A percentile compares a stretch with the other conserved stretches of the same genome.
Evolutionary conservation across 2,329 filamentous ascomycete genomes (phyloP).

Genomic region (Exophiala aquamarina): DNA sequence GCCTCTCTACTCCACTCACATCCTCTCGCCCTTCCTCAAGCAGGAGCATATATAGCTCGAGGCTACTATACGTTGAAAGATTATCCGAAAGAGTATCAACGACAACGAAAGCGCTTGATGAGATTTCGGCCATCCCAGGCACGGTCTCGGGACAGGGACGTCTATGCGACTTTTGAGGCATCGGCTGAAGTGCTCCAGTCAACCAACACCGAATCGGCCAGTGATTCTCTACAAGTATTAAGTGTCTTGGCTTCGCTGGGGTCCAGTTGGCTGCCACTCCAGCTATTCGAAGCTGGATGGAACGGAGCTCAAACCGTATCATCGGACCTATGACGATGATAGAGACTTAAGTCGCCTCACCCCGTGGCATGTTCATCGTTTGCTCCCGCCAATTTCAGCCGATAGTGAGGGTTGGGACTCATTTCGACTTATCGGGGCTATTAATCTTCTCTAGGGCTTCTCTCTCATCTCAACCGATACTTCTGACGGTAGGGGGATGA

Average conservation of each 20-base stretch:
- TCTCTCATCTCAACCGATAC: slow-evolving; percentile 28
- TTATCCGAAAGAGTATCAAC: slow-evolving; percentile 28
- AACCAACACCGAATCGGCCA: neutral
- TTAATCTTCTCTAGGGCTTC: slow-evolving; percentile 31
- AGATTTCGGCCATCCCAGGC: slow-evolving; percentile 30
- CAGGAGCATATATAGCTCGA: slow-evolving; percentile 30
- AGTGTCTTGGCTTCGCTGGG: slow-evolving; percentile 32
- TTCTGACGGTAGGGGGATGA: slow-evolving; percentile 4
- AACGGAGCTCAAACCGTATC: slow-evolving; percentile 9
- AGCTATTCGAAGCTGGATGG: slow-evolving; percentile 35
- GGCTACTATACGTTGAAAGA: slow-evolving; percentile 29
- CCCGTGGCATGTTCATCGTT: slow-evolving; percentile 21
- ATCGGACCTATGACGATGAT: neutral
- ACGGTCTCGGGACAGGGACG: slow-evolving; percentile 34
- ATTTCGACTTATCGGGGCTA: slow-evolving; percentile 31
- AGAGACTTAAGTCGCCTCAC: slow-evolving; percentile 8
- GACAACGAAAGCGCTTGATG: slow-evolving; percentile 31
- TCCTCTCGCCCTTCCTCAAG: slow-evolving; percentile 23
- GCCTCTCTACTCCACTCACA: slow-evolving; percentile 19
- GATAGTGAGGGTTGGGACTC: slow-evolving; percentile 31
- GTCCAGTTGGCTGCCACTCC: slow-evolving; percentile 29
- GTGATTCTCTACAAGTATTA: slow-evolving; percentile 33
- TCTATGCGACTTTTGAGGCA: slow-evolving; percentile 40
- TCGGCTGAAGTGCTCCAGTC: slow-evolving; percentile 30
- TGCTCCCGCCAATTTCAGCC: slow-evolving; percentile 22